Conservation (phyloP, 352 stramenopile species). For the Pythium utonaiense region DNA sequence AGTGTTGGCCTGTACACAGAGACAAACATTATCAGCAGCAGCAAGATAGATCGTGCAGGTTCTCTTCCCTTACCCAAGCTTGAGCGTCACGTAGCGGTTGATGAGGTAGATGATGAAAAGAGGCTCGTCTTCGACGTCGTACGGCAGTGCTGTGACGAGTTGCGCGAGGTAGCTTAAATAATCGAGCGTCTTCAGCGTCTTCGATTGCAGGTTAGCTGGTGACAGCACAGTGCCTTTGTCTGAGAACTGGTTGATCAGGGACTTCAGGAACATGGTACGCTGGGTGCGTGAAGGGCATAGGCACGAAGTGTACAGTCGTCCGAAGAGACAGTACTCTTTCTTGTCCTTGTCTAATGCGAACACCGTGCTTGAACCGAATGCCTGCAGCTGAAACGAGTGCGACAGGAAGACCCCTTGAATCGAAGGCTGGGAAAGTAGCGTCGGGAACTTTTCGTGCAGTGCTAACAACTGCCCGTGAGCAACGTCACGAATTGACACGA, state of each 20-base stretch:
- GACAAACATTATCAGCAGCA: neutral
- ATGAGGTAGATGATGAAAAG: constrained; percentile 87
- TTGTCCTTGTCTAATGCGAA: constrained; percentile 64
- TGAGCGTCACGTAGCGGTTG: constrained; percentile 78
- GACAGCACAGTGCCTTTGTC: constrained; percentile 47
- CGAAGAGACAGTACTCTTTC: constrained; percentile 68
- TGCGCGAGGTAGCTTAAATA: constrained; percentile 78
- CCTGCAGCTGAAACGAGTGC: constrained; percentile 61
- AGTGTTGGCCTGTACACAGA: constrained; percentile 40
- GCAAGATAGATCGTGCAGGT: neutral
- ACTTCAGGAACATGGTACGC: constrained; percentile 58
- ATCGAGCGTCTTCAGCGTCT: constrained; percentile 34
- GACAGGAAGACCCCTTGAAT: constrained; percentile 64
- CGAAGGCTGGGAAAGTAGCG: constrained; percentile 43
- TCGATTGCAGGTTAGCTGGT: constrained; percentile 16
- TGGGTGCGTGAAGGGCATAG: constrained; percentile 40
- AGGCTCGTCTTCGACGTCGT: constrained; percentile 78
- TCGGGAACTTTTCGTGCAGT: constrained; percentile 58
- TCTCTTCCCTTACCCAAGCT: constrained; percentile 52
- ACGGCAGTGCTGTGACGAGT: constrained; percentile 67
- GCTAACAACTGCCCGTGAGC: constrained; percentile 63
- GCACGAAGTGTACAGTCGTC: constrained; percentile 64
- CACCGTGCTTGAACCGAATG: constrained; percentile 46
- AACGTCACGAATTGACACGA: constrained; percentile 56
- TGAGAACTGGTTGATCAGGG: constrained; percentile 68